These are phyloP conservation scores for Neurospora pannonica DNA, from an alignment of 495 filamentous ascomycete genomes.

Conservation along the genomic window DNA sequence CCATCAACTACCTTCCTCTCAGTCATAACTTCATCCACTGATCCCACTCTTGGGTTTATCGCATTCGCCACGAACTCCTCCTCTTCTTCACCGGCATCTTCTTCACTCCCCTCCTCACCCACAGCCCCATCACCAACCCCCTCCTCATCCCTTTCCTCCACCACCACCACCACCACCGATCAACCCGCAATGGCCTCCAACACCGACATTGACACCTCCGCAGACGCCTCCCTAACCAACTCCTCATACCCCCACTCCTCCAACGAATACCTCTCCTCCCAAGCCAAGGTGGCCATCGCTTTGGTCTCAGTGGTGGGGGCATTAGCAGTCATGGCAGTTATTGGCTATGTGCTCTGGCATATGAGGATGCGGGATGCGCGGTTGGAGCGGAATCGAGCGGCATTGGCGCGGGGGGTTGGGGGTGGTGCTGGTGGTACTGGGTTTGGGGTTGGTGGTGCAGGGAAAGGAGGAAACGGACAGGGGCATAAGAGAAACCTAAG, in stretches of 20 bases:
- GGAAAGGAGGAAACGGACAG: neutral
- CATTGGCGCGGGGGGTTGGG: neutral
- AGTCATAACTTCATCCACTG: neutral
- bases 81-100: neutral
- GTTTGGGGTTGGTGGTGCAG: neutral
- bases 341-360: neutral
- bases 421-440: neutral
- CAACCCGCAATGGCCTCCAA: neutral
- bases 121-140: neutral
- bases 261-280: neutral
- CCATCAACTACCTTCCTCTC: neutral
- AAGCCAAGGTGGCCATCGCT: neutral
- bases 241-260: neutral
- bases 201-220: neutral
- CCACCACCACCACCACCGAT: neutral
- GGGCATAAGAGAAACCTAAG: neutral
- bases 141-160: neutral
- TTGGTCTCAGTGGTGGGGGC: neutral
- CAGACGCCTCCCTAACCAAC: neutral
- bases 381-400: neutral
- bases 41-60: neutral
- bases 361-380: neutral
- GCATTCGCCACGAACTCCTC: neutral
- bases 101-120: neutral
- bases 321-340: neutral